Percentiles rank a stretch among this genome's conserved stretches.
These are phyloP conservation scores for Neocatenulostroma microsporum DNA, from an alignment of 2,329 filamentous ascomycete species.

Conservation along the genomic window DNA sequence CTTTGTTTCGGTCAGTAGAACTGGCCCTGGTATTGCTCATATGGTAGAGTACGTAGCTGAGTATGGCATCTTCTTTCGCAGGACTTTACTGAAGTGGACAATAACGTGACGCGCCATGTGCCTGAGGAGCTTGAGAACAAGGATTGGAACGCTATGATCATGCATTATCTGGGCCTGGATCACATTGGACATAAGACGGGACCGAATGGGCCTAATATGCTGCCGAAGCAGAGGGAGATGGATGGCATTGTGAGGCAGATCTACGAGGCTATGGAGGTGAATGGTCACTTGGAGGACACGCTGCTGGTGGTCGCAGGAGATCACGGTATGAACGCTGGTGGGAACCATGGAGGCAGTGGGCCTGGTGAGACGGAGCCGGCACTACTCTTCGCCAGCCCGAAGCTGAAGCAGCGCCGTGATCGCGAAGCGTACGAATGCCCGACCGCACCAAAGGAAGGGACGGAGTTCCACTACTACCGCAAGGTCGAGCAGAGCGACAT, in stretches of 20 bases:
- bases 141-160: constrained; percentile 89
- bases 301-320: constrained; percentile 84
- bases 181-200: constrained; percentile 97
- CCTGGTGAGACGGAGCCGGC: constrained; percentile 91
- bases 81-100: constrained; percentile 97
- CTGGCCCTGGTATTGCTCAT: constrained; percentile 23
- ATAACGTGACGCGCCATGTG: constrained; percentile 91
- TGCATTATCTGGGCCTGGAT: constrained; percentile 93
- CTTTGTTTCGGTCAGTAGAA: constrained; percentile 76
- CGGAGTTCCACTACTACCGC: constrained; percentile 74
- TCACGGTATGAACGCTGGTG: constrained; percentile 99
- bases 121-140: constrained; percentile 62
- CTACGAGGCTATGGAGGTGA: constrained; percentile 64
- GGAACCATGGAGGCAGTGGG: constrained; percentile 91
- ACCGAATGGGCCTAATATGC: constrained; percentile 76
- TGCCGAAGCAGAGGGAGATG: constrained; percentile 91
- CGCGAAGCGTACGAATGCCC: constrained; percentile 39
- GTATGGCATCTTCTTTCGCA: constrained; percentile 34
- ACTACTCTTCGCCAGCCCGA: constrained; percentile 57
- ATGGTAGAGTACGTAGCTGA: constrained; percentile 28
- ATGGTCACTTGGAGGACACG: constrained; percentile 65
- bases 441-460: constrained; percentile 45
- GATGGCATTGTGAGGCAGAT: constrained; percentile 70
- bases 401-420: constrained; percentile 16
- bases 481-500: constrained; percentile 91